Conservation (phyloP, 2,329 filamentous ascomycete genomes). For the Apiospora sp. region DNA sequence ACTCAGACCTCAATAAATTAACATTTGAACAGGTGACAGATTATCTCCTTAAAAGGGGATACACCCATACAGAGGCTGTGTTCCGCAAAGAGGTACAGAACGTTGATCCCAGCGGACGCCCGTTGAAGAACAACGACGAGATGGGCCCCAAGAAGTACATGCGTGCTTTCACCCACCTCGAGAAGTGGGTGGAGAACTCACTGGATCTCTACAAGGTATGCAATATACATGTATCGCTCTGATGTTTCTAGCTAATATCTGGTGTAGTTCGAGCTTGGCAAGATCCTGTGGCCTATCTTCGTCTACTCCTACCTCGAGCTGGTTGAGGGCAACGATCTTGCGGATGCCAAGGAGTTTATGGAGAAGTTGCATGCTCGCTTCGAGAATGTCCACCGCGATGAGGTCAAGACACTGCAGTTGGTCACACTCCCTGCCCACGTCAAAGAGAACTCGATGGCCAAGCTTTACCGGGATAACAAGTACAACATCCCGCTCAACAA, state of each 20-base stretch:
- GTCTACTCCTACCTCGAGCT: conserved; percentile 91
- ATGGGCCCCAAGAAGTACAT: conserved; percentile 79
- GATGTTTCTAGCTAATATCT: conserved; percentile 30
- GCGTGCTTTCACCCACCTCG: conserved; percentile 76
- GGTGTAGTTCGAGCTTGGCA: conserved; percentile 81
- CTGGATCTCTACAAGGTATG: conserved; percentile 89
- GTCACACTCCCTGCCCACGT: conserved; percentile 82
- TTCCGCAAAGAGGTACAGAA: conserved; percentile 90
- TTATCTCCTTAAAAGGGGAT: conserved; percentile 94
- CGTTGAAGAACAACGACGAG: conserved; percentile 72
- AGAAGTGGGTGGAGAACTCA: conserved; percentile 88
- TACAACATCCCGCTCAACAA: conserved; percentile 91
- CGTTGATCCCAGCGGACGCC: conserved; percentile 81
- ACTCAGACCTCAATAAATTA: conserved; percentile 29
- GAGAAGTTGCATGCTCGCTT: conserved; percentile 73
- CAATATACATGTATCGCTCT: conserved; percentile 26
- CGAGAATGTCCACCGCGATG: conserved; percentile 79
- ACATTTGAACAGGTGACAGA: conserved; percentile 73
- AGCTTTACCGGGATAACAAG: conserved; percentile 84
- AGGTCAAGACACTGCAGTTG: conserved; percentile 77
- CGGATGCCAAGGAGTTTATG: conserved; percentile 79
- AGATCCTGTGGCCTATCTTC: conserved; percentile 91
- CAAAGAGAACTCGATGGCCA: conserved; percentile 77
- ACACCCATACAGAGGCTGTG: conserved; percentile 89
- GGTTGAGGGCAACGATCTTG: conserved; percentile 73